Conservation (phyloP, 1,284 basidiomycete genomes). For the Pseudozyma pruni region DNA sequence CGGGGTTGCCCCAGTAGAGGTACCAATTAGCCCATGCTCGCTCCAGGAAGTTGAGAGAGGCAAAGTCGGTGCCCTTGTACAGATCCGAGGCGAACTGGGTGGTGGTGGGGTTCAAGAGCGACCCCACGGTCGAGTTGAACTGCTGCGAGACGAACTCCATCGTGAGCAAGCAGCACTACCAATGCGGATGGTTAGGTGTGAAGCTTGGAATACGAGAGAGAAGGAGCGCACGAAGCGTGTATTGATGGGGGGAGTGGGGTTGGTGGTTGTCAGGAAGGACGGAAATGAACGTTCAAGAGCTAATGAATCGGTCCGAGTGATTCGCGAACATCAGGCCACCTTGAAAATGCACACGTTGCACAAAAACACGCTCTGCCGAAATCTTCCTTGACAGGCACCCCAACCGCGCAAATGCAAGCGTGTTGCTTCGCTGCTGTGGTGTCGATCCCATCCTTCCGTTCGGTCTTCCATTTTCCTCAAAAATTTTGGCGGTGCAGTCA, state of each 20-base stretch:
- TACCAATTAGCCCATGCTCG: constrained; percentile 69
- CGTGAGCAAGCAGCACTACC: constrained; percentile 14
- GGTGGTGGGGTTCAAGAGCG: constrained; percentile 45
- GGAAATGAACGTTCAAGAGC: too few relatives aligned
- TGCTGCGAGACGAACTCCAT: constrained; percentile 51
- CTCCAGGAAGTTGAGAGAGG: constrained; percentile 58
- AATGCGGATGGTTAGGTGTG: not conserved
- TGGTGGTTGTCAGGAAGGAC: not conserved
- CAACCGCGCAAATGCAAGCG: too few relatives aligned
- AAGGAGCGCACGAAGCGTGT: constrained; percentile 11
- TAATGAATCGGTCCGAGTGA: not conserved
- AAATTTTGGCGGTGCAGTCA: too few relatives aligned
- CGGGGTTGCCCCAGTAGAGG: constrained; percentile 76
- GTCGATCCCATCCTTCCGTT: too few relatives aligned
- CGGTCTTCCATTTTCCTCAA: too few relatives aligned
- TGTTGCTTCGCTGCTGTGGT: too few relatives aligned
- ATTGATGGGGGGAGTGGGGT: not conserved
- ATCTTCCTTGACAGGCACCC: too few relatives aligned
- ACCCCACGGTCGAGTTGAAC: constrained; percentile 49
- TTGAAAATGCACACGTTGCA: too few relatives aligned
- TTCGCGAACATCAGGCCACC: not conserved
- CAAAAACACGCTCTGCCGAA: too few relatives aligned
- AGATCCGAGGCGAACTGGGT: constrained; percentile 68
- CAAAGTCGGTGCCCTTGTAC: constrained; percentile 56
- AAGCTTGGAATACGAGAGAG: constrained; percentile 3